Evolutionary conservation across 192 early-diverging fungal genomes (phyloP).

Genomic region (Entrophospora sp.): DNA sequence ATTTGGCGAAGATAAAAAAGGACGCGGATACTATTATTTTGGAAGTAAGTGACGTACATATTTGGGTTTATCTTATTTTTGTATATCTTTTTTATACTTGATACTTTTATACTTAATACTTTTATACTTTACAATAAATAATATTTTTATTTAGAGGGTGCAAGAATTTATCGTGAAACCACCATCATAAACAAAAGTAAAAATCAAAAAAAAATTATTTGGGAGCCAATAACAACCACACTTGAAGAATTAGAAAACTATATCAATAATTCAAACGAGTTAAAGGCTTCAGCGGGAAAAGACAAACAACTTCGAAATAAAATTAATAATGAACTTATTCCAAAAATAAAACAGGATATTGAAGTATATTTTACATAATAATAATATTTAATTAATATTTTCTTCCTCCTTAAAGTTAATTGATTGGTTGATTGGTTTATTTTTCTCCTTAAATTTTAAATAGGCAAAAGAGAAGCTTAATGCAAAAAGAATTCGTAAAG

Average conservation of each 20-base stretch:
- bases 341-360: neutral
- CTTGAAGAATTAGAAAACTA: slow-evolving; percentile 5
- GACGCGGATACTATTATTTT: too few species aligned
- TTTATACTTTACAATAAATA: too few species aligned
- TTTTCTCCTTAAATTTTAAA: neutral
- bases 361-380: neutral
- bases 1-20: too few species aligned
- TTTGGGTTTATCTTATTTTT: too few species aligned
- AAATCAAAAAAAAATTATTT: neutral
- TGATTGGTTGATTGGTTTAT: too few species aligned
- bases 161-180: slow-evolving; percentile 11
- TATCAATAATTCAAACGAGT: neutral
- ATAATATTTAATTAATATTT: neutral
- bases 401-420: too few species aligned
- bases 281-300: neutral
- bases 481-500: neutral
- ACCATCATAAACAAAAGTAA: neutral
- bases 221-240: slow-evolving; percentile 1
- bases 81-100: too few species aligned
- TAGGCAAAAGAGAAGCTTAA: slow-evolving; percentile 1
- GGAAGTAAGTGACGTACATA: too few species aligned
- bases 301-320: neutral
- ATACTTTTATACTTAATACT: too few species aligned
- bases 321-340: neutral
- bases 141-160: neutral